Percentiles rank a stretch among this genome's conserved stretches.
Evolutionary conservation across 2,329 filamentous ascomycete species (phyloP).

Genomic region (Celoporthe dispersa): DNA sequence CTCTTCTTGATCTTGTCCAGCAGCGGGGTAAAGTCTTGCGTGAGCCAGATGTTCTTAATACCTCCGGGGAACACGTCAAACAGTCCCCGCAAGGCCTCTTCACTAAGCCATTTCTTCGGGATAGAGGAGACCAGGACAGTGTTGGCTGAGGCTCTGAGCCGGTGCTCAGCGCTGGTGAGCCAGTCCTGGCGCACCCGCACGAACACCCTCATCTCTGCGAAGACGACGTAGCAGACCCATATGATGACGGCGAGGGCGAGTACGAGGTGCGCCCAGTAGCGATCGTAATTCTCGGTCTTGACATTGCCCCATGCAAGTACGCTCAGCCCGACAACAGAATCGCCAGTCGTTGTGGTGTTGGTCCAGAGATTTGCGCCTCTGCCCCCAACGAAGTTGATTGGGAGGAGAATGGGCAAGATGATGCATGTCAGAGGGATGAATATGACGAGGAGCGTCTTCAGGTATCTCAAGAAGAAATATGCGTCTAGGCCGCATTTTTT

Average conservation of each 20-base stretch:
- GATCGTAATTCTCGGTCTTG: constrained; percentile 62
- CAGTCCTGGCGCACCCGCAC: constrained; percentile 94
- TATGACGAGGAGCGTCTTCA: constrained; percentile 78
- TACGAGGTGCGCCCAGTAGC: constrained; percentile 84
- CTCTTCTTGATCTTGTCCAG: constrained; percentile 82
- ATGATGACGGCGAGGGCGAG: constrained; percentile 77
- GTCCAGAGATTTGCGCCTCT: constrained; percentile 51
- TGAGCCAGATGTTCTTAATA: constrained; percentile 95
- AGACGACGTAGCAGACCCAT: constrained; percentile 88
- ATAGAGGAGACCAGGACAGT: constrained; percentile 93
- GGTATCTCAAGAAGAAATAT: constrained; percentile 95
- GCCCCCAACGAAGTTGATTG: constrained; percentile 79
- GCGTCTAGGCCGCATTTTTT: constrained; percentile 95
- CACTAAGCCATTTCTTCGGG: constrained; percentile 85
- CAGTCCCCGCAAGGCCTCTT: constrained; percentile 78
- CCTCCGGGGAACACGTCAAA: constrained; percentile 97
- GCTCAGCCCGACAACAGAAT: constrained; percentile 66
- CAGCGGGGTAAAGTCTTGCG: constrained; percentile 82
- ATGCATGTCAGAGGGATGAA: constrained; percentile 82
- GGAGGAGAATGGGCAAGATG: constrained; percentile 83
- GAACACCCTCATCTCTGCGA: constrained; percentile 82
- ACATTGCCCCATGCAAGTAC: constrained; percentile 89
- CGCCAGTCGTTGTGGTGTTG: constrained; percentile 44
- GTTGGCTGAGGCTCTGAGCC: constrained; percentile 89
- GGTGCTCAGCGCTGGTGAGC: constrained; percentile 91